Percentiles rank a stretch among this genome's conserved stretches.
These are phyloP conservation scores for Trametes versicolor DNA, from an alignment of 1,284 basidiomycete species.

Conservation along the genomic window DNA sequence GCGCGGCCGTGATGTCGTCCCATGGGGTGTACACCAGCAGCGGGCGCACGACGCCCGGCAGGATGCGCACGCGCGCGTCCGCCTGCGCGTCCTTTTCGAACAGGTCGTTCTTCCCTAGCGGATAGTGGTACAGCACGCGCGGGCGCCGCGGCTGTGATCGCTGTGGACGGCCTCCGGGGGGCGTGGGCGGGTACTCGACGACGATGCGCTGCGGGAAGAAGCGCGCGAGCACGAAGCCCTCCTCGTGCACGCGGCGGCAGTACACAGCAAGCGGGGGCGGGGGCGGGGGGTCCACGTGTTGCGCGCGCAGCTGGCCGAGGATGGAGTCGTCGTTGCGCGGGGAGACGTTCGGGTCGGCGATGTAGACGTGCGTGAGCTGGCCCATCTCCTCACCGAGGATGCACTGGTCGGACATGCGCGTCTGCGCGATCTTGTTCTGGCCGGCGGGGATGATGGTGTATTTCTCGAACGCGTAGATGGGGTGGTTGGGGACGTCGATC, in stretches of 20 bases:
- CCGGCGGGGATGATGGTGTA: constrained; percentile 30
- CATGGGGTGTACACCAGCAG: constrained; percentile 54
- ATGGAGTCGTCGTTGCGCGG: constrained; percentile 47
- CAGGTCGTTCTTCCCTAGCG: neutral
- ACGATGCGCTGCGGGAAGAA: constrained; percentile 35
- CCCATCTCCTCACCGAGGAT: constrained; percentile 12
- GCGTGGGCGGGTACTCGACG: constrained; percentile 19
- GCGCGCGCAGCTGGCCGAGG: constrained; percentile 40
- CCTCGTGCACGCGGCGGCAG: constrained; percentile 17
- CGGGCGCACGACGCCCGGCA: constrained; percentile 59
- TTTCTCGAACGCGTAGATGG: constrained; percentile 34
- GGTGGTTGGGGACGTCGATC: constrained; percentile 23
- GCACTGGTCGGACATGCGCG: constrained; percentile 25
- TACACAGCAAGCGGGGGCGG: constrained; percentile 27
- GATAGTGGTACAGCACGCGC: constrained; percentile 11
- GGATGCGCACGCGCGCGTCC: constrained; percentile 42
- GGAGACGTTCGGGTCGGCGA: constrained; percentile 59
- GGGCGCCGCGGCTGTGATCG: neutral
- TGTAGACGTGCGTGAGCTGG: constrained; percentile 48
- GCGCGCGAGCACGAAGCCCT: constrained; percentile 30
- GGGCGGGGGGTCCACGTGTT: constrained; percentile 15
- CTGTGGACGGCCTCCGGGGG: constrained; percentile 3
- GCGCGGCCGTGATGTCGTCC: constrained; percentile 29
- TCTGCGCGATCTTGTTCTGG: constrained; percentile 16
- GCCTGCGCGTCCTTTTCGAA: constrained; percentile 7